Conservation (phyloP, 169 alveolate species). For the Hepatocystis sp. region DNA sequence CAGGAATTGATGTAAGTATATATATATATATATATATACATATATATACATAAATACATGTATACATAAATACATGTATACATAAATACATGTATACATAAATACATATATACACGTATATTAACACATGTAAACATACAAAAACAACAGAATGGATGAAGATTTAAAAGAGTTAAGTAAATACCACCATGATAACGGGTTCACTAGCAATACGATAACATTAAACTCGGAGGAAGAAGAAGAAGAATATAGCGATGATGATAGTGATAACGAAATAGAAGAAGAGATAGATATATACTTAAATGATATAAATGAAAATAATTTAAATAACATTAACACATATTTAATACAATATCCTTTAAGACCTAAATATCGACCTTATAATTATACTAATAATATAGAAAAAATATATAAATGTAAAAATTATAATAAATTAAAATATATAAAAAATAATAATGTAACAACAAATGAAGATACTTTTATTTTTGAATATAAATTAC, state of each 20-base stretch:
- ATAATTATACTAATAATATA: conserved; percentile 46
- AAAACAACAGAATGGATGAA: conserved; percentile 21
- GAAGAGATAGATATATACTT: conserved; percentile 73
- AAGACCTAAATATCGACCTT: conserved; percentile 74
- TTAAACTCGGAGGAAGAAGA: conserved; percentile 13
- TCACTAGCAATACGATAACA: conserved; percentile 9
- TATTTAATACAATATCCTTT: conserved; percentile 69
- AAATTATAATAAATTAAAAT: conserved; percentile 40
- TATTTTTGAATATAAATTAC: conserved; percentile 68
- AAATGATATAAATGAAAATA: conserved; percentile 57
- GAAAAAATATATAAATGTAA: conserved; percentile 51
- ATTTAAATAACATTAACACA: conserved; percentile 53
- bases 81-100: background rate
- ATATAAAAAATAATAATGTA: conserved; percentile 40
- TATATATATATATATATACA: conserved; percentile 6
- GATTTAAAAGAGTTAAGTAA: conserved; percentile 54
- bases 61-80: background rate
- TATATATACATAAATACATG: background rate
- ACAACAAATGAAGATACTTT: conserved; percentile 50
- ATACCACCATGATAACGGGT: conserved; percentile 21
- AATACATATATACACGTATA: background rate
- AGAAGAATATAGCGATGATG: background rate
- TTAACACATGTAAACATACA: background rate
- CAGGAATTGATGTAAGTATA: too few species aligned
- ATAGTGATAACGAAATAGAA: conserved; percentile 56